Evolutionary conservation across 805 yeast species (phyloP).

Genomic region (Saturnispora diversa): DNA sequence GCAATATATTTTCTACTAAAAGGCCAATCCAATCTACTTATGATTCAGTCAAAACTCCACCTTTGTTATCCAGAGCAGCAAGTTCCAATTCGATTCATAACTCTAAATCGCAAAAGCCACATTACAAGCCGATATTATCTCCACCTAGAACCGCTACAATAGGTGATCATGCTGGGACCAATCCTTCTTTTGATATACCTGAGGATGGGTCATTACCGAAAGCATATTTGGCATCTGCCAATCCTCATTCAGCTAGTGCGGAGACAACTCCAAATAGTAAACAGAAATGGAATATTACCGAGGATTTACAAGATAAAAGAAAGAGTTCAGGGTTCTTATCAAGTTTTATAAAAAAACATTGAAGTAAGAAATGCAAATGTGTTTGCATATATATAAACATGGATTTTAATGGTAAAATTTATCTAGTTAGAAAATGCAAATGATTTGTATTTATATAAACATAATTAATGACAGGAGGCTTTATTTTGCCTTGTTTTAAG

Average conservation of each 20-base stretch:
- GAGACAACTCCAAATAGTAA: no score
- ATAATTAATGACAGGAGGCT: no score
- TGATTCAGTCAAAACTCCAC: slow-evolving; percentile 5
- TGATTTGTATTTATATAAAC: no score
- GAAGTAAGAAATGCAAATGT: neutral
- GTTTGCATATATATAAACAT: neutral
- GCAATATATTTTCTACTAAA: slow-evolving; percentile 2
- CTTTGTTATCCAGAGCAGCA: slow-evolving; percentile 11
- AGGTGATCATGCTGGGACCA: neutral
- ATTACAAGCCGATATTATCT: slow-evolving; percentile 5
- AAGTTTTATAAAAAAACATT: slow-evolving; percentile 3
- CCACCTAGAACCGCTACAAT: slow-evolving; percentile 6
- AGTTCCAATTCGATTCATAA: slow-evolving; percentile 9
- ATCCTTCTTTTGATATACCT: no score
- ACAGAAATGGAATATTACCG: no score
- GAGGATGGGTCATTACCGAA: no score
- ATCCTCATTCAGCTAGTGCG: no score
- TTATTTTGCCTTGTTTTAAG: no score
- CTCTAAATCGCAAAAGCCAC: neutral
- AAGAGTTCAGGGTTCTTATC: slow-evolving; percentile 9
- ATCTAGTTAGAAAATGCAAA: no score
- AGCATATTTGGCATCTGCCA: no score
- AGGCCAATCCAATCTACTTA: neutral
- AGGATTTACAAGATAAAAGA: no score
- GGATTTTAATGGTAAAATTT: neutral